These are phyloP conservation scores for Saccharomyces hybrid DNA, from an alignment of 1,139 yeast species.

Conservation along the genomic window DNA sequence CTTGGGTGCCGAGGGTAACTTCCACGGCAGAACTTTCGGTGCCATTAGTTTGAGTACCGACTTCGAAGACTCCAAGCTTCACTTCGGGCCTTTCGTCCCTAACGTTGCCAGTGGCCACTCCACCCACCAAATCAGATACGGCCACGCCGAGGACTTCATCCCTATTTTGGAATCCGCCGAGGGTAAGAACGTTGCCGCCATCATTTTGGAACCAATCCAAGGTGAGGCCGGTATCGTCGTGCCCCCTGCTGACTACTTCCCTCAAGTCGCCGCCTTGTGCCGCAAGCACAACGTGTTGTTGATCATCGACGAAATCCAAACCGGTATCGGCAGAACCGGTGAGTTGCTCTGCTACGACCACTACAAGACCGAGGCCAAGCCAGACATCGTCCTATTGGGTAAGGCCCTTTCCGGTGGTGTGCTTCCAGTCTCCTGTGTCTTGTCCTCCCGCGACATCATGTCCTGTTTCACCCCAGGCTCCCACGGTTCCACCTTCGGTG, in stretches of 20 bases:
- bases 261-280: conserved; percentile 67
- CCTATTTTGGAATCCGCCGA: conserved; percentile 64
- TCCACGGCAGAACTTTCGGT: conserved; percentile 95
- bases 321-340: conserved; percentile 97
- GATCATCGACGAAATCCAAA: conserved; percentile 94
- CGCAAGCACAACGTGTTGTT: conserved; percentile 75
- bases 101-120: conserved; percentile 81
- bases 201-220: conserved; percentile 90
- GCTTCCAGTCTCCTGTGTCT: conserved; percentile 82
- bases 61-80: conserved; percentile 71
- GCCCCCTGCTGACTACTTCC: conserved; percentile 76
- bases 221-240: conserved; percentile 98
- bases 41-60: conserved; percentile 95
- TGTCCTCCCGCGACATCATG: conserved; percentile 85
- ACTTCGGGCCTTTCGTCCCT: conserved; percentile 83
- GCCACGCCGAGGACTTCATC: conserved; percentile 79
- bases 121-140: conserved; percentile 52
- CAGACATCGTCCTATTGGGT: conserved; percentile 83
- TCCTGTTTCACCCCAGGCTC: conserved; percentile 88
- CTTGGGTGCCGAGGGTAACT: conserved; percentile 78
- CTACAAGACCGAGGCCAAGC: conserved; percentile 57
- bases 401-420: conserved; percentile 97
- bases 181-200: conserved; percentile 88
- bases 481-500: conserved; percentile 97
- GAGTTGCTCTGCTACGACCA: conserved; percentile 89